Percentiles rank a stretch among this genome's conserved stretches.
Conservation (phyloP, 2,329 filamentous ascomycete species). For the Penicillium sp. region DNA sequence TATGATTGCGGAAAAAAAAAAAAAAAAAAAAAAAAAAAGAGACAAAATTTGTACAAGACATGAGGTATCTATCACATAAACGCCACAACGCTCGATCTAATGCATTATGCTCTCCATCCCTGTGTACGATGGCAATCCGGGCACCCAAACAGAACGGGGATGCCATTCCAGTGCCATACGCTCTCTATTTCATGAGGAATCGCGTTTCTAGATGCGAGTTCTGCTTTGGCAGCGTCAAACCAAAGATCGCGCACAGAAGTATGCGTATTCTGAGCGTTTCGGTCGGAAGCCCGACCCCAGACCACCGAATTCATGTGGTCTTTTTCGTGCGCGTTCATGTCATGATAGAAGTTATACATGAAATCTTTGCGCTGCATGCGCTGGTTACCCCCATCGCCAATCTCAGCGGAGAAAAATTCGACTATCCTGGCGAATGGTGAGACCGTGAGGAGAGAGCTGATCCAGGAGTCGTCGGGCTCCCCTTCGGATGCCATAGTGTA, state of each 20-base stretch:
- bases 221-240: conserved; percentile 38
- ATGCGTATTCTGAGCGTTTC: conserved; percentile 32
- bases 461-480: conserved; percentile 39
- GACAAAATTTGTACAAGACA: neutral
- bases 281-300: conserved; percentile 32
- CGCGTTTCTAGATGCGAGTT: conserved; percentile 30
- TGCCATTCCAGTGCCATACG: conserved; percentile 34
- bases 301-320: conserved; percentile 40
- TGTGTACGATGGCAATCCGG: conserved; percentile 29
- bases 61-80: conserved; percentile 7
- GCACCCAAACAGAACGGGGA: conserved; percentile 40
- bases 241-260: conserved; percentile 40
- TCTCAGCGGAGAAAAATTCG: conserved; percentile 46
- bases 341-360: conserved; percentile 45
- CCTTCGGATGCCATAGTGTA: conserved; percentile 37
- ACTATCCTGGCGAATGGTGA: conserved; percentile 42
- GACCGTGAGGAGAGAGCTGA: conserved; percentile 41
- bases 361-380: conserved; percentile 44
- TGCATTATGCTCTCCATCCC: conserved; percentile 35
- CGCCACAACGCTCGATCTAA: conserved; percentile 15
- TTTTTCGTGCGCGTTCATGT: conserved; percentile 38
- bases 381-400: conserved; percentile 43
- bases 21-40: too few species aligned
- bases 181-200: conserved; percentile 36
- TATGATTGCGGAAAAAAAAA: neutral